A percentile compares a stretch with the other conserved stretches of the same genome.
Conservation (phyloP, 2,329 filamentous ascomycete species). For the Chaetomium strumarium region DNA sequence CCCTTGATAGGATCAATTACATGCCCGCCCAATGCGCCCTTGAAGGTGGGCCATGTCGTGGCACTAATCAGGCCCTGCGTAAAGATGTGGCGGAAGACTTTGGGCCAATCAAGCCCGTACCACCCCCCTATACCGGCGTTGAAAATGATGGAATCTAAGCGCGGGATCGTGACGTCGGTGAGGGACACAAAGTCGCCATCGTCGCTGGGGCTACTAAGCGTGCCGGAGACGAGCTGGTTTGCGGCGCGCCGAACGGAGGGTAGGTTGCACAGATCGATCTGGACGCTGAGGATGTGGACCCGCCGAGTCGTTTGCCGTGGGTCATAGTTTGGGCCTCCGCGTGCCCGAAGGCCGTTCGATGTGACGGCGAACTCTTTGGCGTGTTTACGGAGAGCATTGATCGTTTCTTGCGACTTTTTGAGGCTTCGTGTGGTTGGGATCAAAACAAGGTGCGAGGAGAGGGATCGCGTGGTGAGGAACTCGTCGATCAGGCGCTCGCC, state of each 20-base stretch:
- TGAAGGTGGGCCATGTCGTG: conserved; percentile 73
- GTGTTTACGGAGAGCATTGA: conserved; percentile 57
- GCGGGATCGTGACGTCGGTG: conserved; percentile 50
- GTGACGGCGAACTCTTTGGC: conserved; percentile 44
- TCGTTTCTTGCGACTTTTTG: conserved; percentile 68
- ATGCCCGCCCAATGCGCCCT: conserved; percentile 51
- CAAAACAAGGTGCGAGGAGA: conserved; percentile 65
- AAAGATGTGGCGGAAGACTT: conserved; percentile 49
- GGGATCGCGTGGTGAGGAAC: conserved; percentile 66
- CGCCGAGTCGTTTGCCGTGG: conserved; percentile 41
- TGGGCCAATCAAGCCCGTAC: conserved; percentile 67
- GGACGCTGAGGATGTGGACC: conserved; percentile 53
- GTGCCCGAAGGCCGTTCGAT: conserved; percentile 34
- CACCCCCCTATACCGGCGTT: conserved; percentile 90
- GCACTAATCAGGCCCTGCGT: conserved; percentile 58
- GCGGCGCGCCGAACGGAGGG: conserved; percentile 45
- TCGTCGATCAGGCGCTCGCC: conserved; percentile 84
- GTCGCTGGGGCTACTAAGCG: conserved; percentile 39
- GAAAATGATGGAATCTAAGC: conserved; percentile 72
- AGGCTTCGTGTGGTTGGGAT: conserved; percentile 76
- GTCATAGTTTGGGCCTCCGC: conserved; percentile 34
- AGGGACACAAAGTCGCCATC: conserved; percentile 34
- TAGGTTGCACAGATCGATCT: conserved; percentile 57
- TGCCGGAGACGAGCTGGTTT: conserved; percentile 39
- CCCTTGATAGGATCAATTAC: conserved; percentile 46